Percentiles rank a stretch among this genome's conserved stretches.
Conservation (phyloP, 495 filamentous ascomycete species). For the Aspergillus saccharolyticus region DNA sequence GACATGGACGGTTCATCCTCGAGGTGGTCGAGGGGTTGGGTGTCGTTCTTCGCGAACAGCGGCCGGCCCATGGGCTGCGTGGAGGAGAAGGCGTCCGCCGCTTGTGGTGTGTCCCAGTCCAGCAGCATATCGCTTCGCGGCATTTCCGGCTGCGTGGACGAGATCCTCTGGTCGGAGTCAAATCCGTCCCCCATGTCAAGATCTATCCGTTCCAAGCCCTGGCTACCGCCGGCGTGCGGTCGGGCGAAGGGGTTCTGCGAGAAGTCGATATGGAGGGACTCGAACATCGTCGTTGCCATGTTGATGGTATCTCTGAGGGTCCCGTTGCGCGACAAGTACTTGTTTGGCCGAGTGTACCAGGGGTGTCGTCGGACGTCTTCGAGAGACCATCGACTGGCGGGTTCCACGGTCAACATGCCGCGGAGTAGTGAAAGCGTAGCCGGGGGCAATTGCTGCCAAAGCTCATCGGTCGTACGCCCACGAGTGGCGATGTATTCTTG, state of each 20-base stretch:
- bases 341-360: constrained; percentile 87
- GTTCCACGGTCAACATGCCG: constrained; percentile 87
- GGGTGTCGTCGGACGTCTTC: constrained; percentile 86
- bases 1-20: constrained; percentile 86
- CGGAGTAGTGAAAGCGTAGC: constrained; percentile 82
- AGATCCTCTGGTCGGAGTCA: constrained; percentile 44
- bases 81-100: constrained; percentile 49
- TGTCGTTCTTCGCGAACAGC: constrained; percentile 29
- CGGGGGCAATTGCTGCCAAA: constrained; percentile 76
- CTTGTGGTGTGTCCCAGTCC: constrained; percentile 68
- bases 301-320: constrained; percentile 72
- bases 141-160: constrained; percentile 78
- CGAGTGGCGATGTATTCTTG: constrained; percentile 76
- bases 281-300: constrained; percentile 88
- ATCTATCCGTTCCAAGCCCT: constrained; percentile 45
- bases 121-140: constrained; percentile 62
- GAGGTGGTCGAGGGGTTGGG: constrained; percentile 54
- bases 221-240: constrained; percentile 35
- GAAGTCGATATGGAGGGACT: constrained; percentile 89
- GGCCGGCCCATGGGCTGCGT: constrained; percentile 43
- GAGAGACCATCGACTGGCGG: constrained; percentile 72
- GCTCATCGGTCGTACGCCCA: constrained; percentile 72
- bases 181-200: constrained; percentile 46
- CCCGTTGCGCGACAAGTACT: constrained; percentile 66
- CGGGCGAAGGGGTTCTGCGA: constrained; percentile 55